These are phyloP conservation scores for Pyricularia grisea DNA, from an alignment of 2,329 filamentous ascomycete species.

Conservation along the genomic window DNA sequence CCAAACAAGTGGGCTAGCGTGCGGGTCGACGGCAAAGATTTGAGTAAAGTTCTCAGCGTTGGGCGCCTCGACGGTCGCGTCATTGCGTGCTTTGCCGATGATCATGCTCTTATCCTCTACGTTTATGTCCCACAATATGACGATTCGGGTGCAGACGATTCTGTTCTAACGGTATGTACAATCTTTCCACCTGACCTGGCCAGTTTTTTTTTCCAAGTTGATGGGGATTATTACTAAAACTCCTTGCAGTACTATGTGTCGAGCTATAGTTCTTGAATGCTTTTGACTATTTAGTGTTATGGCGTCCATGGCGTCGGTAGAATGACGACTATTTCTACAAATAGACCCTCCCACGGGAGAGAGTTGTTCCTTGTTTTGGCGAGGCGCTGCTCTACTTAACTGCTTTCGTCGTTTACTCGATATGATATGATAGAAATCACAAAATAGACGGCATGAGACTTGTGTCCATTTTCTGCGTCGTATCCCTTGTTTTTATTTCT, in stretches of 20 bases:
- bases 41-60: conserved; percentile 89
- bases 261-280: conserved; percentile 22
- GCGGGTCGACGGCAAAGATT: conserved; percentile 85
- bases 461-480: neutral
- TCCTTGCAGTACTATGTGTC: conserved; percentile 27
- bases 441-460: neutral
- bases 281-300: neutral
- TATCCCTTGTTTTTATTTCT: neutral
- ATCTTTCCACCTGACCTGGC: neutral
- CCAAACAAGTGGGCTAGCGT: conserved; percentile 84
- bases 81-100: conserved; percentile 81
- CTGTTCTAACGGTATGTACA: conserved; percentile 61
- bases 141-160: conserved; percentile 55
- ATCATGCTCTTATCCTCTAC: conserved; percentile 73
- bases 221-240: neutral
- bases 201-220: neutral
- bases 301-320: neutral
- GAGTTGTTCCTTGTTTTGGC: neutral
- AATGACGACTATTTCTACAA: neutral
- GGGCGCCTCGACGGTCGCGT: conserved; percentile 82
- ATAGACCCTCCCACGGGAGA: neutral
- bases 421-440: neutral
- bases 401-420: neutral
- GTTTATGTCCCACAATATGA: conserved; percentile 70
- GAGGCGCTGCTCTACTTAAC: neutral